Percentiles rank a stretch among this genome's conserved stretches.
These are phyloP conservation scores for Coffea humblotiana DNA, from an alignment of 305 asterid species.

Conservation along the genomic window DNA sequence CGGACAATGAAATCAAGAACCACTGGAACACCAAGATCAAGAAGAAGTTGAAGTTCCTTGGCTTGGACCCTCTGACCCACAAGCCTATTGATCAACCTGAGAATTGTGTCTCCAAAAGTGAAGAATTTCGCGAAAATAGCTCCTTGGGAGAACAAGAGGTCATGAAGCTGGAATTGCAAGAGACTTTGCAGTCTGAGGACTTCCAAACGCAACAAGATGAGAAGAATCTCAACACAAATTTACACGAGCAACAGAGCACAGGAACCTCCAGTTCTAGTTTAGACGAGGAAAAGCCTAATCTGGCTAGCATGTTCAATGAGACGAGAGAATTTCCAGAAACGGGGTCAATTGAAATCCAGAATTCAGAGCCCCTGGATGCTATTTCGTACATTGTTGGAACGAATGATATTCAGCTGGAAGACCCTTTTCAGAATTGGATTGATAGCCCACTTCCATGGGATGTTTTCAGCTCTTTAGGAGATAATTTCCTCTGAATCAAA, in stretches of 20 bases:
- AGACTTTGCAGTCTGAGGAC: constrained; percentile 7
- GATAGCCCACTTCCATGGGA: constrained; percentile 64
- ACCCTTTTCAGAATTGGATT: constrained; percentile 54
- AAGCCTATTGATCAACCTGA: constrained; percentile 37
- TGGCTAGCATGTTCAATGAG: constrained; percentile 10
- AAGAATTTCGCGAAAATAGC: constrained; percentile 29
- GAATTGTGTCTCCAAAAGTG: constrained; percentile 18
- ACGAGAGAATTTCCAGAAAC: constrained; percentile 26
- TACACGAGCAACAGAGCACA: background rate
- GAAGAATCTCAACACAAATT: constrained; percentile 9
- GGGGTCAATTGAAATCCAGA: constrained; percentile 27
- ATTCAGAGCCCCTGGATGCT: constrained; percentile 23
- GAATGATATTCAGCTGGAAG: constrained; percentile 26
- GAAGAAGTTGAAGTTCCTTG: constrained; percentile 64
- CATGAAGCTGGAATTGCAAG: constrained; percentile 4
- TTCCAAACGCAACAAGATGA: constrained; percentile 26
- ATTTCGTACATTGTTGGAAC: constrained; percentile 22
- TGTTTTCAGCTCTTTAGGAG: constrained; percentile 42
- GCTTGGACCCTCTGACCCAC: constrained; percentile 70
- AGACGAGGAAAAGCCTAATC: constrained; percentile 19
- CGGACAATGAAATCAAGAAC: constrained; percentile 80
- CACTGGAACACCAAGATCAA: constrained; percentile 89
- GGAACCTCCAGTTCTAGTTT: constrained; percentile 22
- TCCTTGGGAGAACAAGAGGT: constrained; percentile 23
- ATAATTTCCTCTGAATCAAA: constrained; percentile 35